phyloP scores from a whole-genome alignment of 1,284 basidiomycete genomes.

The Sporisorium reilianum region DNA sequence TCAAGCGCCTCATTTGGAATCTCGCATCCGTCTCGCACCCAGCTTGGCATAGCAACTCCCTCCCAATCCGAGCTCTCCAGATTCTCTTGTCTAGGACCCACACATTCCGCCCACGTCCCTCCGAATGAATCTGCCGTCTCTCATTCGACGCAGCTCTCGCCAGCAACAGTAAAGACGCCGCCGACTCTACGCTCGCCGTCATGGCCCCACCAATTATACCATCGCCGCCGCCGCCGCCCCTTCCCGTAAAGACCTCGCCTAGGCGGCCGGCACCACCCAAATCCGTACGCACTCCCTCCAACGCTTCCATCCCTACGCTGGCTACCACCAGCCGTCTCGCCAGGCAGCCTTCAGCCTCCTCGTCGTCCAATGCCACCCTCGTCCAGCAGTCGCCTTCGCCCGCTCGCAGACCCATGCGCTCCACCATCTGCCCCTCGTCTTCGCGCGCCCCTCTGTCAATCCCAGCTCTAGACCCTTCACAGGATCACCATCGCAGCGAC shows the following conservation, averaged over 20 bases:
- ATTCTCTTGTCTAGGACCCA: too few species aligned
- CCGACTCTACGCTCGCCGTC: constrained; percentile 9
- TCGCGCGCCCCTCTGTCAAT: constrained; percentile 18
- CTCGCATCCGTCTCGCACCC: not conserved
- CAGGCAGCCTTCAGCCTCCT: constrained; percentile 21
- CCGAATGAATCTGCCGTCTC: not conserved
- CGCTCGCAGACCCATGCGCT: constrained; percentile 19
- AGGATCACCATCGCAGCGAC: constrained; percentile 43
- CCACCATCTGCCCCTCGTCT: constrained; percentile 18
- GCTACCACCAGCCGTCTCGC: constrained; percentile 17
- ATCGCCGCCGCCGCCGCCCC: constrained; percentile 19
- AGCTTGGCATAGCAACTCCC: not conserved
- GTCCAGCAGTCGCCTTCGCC: constrained; percentile 13
- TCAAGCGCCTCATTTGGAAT: not conserved
- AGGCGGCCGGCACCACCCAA: constrained; percentile 4
- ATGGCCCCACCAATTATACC: constrained; percentile 19
- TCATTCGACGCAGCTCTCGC: constrained; percentile 1
- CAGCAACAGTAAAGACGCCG: constrained; percentile 11
- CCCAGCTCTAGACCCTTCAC: constrained; percentile 20
- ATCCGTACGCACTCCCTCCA: constrained; percentile 21
- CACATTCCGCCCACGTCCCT: too few species aligned
- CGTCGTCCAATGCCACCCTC: constrained; percentile 16
- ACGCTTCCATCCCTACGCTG: constrained; percentile 15
- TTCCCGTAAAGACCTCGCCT: constrained; percentile 14
- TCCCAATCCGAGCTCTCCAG: not conserved